Evolutionary conservation across 2,329 filamentous ascomycete genomes (phyloP).

Genomic region (Chaetothyriales sp.): DNA sequence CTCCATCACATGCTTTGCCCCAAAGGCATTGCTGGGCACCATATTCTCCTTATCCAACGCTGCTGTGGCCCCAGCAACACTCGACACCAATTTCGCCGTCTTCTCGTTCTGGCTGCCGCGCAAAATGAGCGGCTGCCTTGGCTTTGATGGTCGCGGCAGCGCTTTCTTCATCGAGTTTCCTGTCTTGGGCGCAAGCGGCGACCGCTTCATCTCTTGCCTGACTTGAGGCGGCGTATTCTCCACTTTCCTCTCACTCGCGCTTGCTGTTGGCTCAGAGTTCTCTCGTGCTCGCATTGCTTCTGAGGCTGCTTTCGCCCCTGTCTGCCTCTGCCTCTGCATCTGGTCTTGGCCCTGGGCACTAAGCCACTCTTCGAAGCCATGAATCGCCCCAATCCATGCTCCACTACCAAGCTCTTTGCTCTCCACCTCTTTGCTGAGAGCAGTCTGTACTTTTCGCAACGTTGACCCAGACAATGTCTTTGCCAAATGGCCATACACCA

Average conservation of each 20-base stretch:
- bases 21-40: constrained; percentile 1
- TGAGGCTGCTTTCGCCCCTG: background rate
- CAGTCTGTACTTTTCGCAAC: constrained; percentile 15
- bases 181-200: constrained; percentile 15
- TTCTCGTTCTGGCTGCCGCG: background rate
- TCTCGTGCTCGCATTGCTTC: background rate
- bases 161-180: constrained; percentile 14
- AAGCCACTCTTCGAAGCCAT: constrained; percentile 17
- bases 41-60: constrained; percentile 13
- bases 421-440: constrained; percentile 16
- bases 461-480: constrained; percentile 10
- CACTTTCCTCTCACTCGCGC: background rate
- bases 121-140: constrained; percentile 7
- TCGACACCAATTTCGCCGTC: background rate
- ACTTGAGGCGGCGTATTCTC: background rate
- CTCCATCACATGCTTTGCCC: background rate
- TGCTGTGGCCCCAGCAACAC: background rate
- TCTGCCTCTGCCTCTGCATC: constrained; percentile 2
- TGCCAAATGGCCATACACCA: constrained; percentile 9
- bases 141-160: constrained; percentile 15
- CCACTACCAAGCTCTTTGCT: constrained; percentile 14
- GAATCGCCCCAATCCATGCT: constrained; percentile 14
- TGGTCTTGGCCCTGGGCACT: constrained; percentile 6
- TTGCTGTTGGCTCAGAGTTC: background rate
- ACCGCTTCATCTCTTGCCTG: constrained; percentile 4